phyloP scores from a whole-genome alignment of 805 yeast genomes.

The Debaryomyces castellii region DNA sequence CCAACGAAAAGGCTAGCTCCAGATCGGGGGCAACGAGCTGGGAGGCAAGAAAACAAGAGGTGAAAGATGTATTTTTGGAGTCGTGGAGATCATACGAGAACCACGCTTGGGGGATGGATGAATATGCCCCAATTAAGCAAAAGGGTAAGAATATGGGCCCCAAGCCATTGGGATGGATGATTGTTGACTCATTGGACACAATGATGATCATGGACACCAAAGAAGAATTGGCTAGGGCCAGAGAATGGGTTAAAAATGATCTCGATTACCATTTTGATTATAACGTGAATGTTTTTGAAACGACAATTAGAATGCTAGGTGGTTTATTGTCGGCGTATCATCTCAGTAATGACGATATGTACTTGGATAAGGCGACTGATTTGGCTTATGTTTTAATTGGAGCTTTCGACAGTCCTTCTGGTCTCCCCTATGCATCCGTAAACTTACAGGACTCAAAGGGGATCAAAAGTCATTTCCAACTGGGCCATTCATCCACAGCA shows the following conservation, averaged over 20 bases:
- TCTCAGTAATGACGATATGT: constrained; percentile 65
- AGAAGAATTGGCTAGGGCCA: constrained; percentile 62
- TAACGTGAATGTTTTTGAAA: constrained; percentile 81
- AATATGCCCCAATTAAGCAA: constrained; percentile 66
- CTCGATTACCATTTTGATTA: constrained; percentile 71
- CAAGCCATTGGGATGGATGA: constrained; percentile 87
- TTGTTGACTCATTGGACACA: constrained; percentile 85
- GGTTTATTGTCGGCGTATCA: constrained; percentile 85
- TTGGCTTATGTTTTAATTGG: constrained; percentile 73
- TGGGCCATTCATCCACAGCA: constrained; percentile 85
- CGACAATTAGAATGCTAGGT: constrained; percentile 93
- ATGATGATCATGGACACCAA: constrained; percentile 71
- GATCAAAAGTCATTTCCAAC: constrained; percentile 56
- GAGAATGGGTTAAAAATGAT: constrained; percentile 71
- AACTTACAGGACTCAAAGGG: constrained; percentile 69
- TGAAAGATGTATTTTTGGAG: constrained; percentile 65
- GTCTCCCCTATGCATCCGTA: constrained; percentile 78
- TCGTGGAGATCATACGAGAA: constrained; percentile 76
- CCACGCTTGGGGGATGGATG: constrained; percentile 84
- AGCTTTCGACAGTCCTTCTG: constrained; percentile 64
- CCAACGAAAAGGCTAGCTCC: not conserved
- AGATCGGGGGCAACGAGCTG: constrained; percentile 26
- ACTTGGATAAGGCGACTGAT: constrained; percentile 74
- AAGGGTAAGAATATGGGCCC: constrained; percentile 74
- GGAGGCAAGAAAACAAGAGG: constrained; percentile 53